A percentile compares a stretch with the other conserved stretches of the same genome.
These are phyloP conservation scores for Teratosphaeria gauchensis DNA, from an alignment of 2,329 filamentous ascomycete species.

Conservation along the genomic window DNA sequence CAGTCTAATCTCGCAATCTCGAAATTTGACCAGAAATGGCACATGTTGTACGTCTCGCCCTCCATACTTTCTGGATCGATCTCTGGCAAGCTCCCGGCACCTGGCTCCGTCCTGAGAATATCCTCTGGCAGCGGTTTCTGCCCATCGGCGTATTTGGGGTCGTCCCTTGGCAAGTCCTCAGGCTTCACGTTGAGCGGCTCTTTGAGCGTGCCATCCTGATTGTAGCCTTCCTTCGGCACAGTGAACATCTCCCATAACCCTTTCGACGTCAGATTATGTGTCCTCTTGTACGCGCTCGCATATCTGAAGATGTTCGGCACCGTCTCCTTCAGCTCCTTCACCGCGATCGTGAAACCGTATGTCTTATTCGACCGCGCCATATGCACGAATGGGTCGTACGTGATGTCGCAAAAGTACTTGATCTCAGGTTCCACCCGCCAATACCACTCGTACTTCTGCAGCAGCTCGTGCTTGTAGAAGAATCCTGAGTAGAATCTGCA, in stretches of 20 bases:
- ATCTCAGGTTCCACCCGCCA: slow-evolving; percentile 99
- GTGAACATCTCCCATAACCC: slow-evolving; percentile 99
- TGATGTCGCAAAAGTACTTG: slow-evolving; percentile 99
- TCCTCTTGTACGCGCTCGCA: slow-evolving; percentile 92
- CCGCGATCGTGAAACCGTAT: slow-evolving; percentile 96
- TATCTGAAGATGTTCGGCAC: slow-evolving; percentile 98
- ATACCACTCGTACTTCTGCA: slow-evolving; percentile 98
- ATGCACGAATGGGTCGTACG: slow-evolving; percentile 92
- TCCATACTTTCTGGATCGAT: slow-evolving; percentile 93
- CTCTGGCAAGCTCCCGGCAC: slow-evolving; percentile 59
- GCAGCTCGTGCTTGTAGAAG: slow-evolving; percentile 93
- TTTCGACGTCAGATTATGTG: slow-evolving; percentile 80
- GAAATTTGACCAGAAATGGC: slow-evolving; percentile 99
- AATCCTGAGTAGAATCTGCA: slow-evolving; percentile 99
- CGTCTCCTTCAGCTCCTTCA: slow-evolving; percentile 95
- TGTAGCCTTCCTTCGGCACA: slow-evolving; percentile 59
- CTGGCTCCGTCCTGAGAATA: slow-evolving; percentile 66
- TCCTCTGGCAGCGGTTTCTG: slow-evolving; percentile 69
- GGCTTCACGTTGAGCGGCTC: slow-evolving; percentile 11
- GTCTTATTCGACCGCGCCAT: slow-evolving; percentile 96
- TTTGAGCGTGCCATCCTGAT: slow-evolving; percentile 44
- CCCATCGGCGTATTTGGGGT: slow-evolving; percentile 49
- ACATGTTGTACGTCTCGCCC: slow-evolving; percentile 98
- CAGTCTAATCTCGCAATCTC: slow-evolving; percentile 91
- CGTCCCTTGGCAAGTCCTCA: slow-evolving; percentile 37